Conservation (phyloP, 495 filamentous ascomycete species). For the Penicillium steckii region DNA sequence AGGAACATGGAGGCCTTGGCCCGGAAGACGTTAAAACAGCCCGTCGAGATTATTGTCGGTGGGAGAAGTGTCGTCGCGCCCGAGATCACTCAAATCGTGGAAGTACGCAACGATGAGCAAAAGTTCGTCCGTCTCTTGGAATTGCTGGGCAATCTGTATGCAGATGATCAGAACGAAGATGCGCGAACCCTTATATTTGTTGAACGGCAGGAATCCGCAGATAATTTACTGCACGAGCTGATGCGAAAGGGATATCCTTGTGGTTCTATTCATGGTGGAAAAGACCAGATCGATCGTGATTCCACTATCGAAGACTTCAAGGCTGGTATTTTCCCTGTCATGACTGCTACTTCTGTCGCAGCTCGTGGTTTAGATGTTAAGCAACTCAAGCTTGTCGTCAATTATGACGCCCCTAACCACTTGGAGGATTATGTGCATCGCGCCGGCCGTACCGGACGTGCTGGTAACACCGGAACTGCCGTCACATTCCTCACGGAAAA, state of each 20-base stretch:
- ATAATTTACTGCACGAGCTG: conserved; percentile 76
- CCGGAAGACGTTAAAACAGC: conserved; percentile 79
- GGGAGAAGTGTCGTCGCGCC: conserved; percentile 88
- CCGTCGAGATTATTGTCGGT: conserved; percentile 90
- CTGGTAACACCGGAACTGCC: conserved; percentile 91
- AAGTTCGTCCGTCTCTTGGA: conserved; percentile 86
- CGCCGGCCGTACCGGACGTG: conserved; percentile 89
- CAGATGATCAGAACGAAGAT: conserved; percentile 75
- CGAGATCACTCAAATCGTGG: conserved; percentile 92
- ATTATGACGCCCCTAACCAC: conserved; percentile 96
- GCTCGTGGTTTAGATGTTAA: conserved; percentile 96
- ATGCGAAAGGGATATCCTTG: conserved; percentile 89
- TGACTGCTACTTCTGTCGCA: conserved; percentile 95
- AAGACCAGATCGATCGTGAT: conserved; percentile 93
- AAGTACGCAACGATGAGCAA: conserved; percentile 76
- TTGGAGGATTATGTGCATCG: conserved; percentile 98
- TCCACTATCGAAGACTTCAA: conserved; percentile 96
- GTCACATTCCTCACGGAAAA: conserved; percentile 92
- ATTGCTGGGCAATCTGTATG: conserved; percentile 83
- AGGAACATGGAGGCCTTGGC: conserved; percentile 87
- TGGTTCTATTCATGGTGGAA: conserved; percentile 94
- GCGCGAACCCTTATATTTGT: conserved; percentile 89
- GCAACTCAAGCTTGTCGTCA: conserved; percentile 93
- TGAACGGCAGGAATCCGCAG: conserved; percentile 91
- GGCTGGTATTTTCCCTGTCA: conserved; percentile 79